A percentile compares a stretch with the other conserved stretches of the same genome.
These are phyloP conservation scores for Corchorus olitorius DNA, from an alignment of 345 rosid genomes.

Conservation along the genomic window DNA sequence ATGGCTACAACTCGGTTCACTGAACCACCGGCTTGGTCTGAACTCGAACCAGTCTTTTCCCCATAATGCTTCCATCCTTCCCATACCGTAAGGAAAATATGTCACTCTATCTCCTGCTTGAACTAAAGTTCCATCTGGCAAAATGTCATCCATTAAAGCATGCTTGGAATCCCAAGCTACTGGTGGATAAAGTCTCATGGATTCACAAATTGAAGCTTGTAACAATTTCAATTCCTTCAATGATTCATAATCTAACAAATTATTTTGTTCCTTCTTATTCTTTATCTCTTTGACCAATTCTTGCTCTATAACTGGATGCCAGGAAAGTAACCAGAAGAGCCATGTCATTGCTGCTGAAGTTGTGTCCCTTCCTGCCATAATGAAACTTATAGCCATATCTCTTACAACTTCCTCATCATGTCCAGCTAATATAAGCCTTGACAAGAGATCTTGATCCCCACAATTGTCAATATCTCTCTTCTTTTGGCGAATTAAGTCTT, in stretches of 20 bases:
- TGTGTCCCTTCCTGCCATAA: constrained; percentile 75
- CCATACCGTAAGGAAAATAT: constrained; percentile 87
- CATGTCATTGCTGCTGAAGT: constrained; percentile 67
- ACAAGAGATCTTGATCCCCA: constrained; percentile 41
- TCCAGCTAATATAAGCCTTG: constrained; percentile 44
- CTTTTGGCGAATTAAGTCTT: constrained; percentile 34
- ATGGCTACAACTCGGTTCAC: constrained; percentile 1
- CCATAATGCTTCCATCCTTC: constrained; percentile 84
- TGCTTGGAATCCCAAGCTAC: constrained; percentile 78
- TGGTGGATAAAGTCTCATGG: constrained; percentile 74
- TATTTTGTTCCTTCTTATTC: constrained; percentile 14
- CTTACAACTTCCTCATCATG: constrained; percentile 45
- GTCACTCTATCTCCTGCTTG: constrained; percentile 84
- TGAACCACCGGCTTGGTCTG: constrained; percentile 70
- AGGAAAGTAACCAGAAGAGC: constrained; percentile 61
- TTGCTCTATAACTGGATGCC: constrained; percentile 35
- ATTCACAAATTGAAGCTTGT: constrained; percentile 66
- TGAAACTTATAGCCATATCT: constrained; percentile 58
- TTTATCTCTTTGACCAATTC: constrained; percentile 46
- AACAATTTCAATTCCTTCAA: constrained; percentile 46
- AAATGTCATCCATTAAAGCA: constrained; percentile 44
- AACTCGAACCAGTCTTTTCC: constrained; percentile 62
- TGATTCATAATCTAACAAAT: constrained; percentile 32
- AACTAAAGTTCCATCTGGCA: constrained; percentile 71
- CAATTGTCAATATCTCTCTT: constrained; percentile 17